phyloP scores from a whole-genome alignment of 139 green algal species.

The Chlamydomonas sp. region DNA sequence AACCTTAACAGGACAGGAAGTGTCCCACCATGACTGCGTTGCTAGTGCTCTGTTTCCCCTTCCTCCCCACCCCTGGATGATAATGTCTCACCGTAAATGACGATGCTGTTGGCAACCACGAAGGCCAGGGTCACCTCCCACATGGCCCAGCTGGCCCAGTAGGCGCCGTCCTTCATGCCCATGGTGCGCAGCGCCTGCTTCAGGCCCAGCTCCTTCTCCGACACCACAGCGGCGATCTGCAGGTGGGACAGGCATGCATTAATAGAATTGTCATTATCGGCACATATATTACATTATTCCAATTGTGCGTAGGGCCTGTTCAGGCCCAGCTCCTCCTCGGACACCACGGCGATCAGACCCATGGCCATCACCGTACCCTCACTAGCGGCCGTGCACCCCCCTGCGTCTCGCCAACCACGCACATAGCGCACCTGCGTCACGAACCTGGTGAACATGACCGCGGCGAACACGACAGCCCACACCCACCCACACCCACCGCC shows the following conservation, averaged over 20 bases:
- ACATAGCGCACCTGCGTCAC: too few species aligned
- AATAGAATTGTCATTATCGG: background rate
- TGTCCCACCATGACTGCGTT: too few species aligned
- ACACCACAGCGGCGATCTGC: slow-evolving; percentile 74
- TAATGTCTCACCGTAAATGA: slow-evolving; percentile 68
- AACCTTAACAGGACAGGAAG: too few species aligned
- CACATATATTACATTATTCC: background rate
- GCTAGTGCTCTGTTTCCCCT: background rate
- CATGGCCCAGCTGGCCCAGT: slow-evolving; percentile 87
- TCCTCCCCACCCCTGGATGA: background rate
- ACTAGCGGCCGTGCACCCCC: too few species aligned
- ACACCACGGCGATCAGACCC: too few species aligned
- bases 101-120: slow-evolving; percentile 73
- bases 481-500: background rate
- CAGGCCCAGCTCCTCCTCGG: too few species aligned
- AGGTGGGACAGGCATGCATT: too few species aligned
- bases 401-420: too few species aligned
- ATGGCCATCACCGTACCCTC: too few species aligned
- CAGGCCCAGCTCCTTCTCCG: slow-evolving; percentile 80
- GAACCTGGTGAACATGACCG: too few species aligned
- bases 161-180: slow-evolving; percentile 89
- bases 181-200: slow-evolving; percentile 86
- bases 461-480: background rate
- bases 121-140: slow-evolving; percentile 66
- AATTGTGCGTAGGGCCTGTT: too few species aligned